These are phyloP conservation scores for Butyriboletus appendiculatus DNA, from an alignment of 1,284 basidiomycete species.

Conservation along the genomic window DNA sequence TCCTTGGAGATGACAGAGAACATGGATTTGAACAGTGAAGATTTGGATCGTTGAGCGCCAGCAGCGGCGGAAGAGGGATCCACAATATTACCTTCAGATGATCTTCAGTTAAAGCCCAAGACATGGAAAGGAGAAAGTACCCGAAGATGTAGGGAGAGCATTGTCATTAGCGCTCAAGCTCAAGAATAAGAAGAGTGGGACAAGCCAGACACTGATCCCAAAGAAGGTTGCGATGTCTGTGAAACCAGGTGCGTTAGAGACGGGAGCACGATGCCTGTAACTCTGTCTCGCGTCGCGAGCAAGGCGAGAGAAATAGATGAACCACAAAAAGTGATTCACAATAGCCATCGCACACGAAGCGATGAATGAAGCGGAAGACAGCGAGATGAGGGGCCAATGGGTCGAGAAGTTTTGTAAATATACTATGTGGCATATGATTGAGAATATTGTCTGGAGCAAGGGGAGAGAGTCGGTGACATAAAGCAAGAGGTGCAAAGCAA, in stretches of 20 bases:
- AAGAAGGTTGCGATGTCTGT: conserved; percentile 93
- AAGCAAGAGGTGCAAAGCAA: conserved; percentile 75
- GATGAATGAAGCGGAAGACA: conserved; percentile 82
- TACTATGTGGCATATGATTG: conserved; percentile 78
- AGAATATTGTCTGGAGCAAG: conserved; percentile 71
- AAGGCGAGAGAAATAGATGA: conserved; percentile 84
- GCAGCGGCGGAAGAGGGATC: conserved; percentile 37
- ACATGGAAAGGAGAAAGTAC: conserved; percentile 32
- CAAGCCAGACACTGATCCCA: conserved; percentile 90
- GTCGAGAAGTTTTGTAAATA: conserved; percentile 91
- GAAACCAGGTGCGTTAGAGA: conserved; percentile 60
- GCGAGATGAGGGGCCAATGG: conserved; percentile 88
- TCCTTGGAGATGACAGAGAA: conserved; percentile 46
- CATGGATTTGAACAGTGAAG: conserved; percentile 67
- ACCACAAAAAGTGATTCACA: conserved; percentile 91
- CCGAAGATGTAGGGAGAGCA: conserved; percentile 68
- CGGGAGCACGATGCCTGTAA: conserved; percentile 44
- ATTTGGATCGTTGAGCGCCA: conserved; percentile 38
- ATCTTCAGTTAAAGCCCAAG: neutral
- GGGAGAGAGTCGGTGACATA: conserved; percentile 83
- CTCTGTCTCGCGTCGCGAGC: conserved; percentile 53
- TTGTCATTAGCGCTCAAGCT: conserved; percentile 95
- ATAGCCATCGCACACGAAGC: conserved; percentile 83
- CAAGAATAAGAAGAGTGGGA: conserved; percentile 88
- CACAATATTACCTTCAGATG: conserved; percentile 34